These are phyloP conservation scores for Acacia concinna DNA, from an alignment of 331 rosid genomes.

Conservation along the genomic window DNA sequence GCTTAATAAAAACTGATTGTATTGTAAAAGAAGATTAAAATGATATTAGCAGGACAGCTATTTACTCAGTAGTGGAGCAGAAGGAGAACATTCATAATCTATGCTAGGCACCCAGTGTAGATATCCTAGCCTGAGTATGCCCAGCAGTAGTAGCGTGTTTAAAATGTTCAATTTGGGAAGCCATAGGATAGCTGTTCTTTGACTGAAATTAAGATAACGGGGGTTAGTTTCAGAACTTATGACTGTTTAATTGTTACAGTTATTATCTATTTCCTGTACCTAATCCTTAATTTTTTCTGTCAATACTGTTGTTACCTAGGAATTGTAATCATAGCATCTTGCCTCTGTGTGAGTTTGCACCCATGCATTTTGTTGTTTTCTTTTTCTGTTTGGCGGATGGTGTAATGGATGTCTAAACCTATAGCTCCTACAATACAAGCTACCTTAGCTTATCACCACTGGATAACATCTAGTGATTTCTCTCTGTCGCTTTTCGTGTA, in stretches of 20 bases:
- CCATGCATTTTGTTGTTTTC: not conserved
- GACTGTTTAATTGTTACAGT: slow-evolving; percentile 7
- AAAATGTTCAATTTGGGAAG: not conserved
- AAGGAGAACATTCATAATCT: not conserved
- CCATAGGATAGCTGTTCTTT: not conserved
- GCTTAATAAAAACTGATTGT: not conserved
- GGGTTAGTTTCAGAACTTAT: slow-evolving; percentile 18
- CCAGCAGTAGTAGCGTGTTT: not conserved
- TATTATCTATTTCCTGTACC: slow-evolving; percentile 8
- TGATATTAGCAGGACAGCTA: not conserved
- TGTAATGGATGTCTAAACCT: not conserved
- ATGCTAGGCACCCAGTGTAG: not conserved
- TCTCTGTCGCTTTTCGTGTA: not conserved
- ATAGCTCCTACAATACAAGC: not conserved
- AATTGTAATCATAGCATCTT: not conserved
- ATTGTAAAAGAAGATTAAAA: not conserved
- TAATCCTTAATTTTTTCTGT: not conserved
- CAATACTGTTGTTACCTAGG: not conserved
- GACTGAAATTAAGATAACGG: not conserved
- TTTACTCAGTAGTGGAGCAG: not conserved
- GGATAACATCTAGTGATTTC: not conserved
- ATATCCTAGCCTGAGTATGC: slow-evolving; percentile 1
- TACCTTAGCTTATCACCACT: not conserved
- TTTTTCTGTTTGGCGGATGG: not conserved
- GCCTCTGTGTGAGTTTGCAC: not conserved